Evolutionary conservation across 2,329 filamentous ascomycete genomes (phyloP).

Genomic region (Cucurbitaria berberidis): DNA sequence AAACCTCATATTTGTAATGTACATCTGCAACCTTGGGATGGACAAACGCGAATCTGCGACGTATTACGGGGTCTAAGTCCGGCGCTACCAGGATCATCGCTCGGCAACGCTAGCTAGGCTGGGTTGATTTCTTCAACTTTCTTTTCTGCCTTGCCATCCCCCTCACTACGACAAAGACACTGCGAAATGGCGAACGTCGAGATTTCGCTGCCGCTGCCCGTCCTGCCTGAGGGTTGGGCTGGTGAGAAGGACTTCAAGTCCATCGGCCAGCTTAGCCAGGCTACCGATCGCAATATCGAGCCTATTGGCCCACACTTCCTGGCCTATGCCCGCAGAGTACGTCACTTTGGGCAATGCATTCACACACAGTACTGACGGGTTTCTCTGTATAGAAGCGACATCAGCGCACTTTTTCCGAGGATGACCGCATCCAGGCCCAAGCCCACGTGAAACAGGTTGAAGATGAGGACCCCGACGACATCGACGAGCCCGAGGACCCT

Average conservation of each 20-base stretch:
- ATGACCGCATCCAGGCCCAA: constrained; percentile 96
- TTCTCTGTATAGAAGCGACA: constrained; percentile 68
- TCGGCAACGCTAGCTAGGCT: constrained; percentile 3
- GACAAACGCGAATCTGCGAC: constrained; percentile 28
- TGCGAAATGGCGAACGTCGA: constrained; percentile 68
- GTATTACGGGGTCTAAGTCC: constrained; percentile 13
- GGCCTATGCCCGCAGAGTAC: constrained; percentile 89
- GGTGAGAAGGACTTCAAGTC: constrained; percentile 93
- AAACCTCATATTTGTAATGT: constrained; percentile 13
- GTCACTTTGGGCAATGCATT: constrained; percentile 25
- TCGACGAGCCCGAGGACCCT: constrained; percentile 92
- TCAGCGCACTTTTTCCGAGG: constrained; percentile 97
- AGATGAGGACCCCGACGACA: constrained; percentile 85
- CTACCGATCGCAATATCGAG: constrained; percentile 87
- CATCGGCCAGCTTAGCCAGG: constrained; percentile 74
- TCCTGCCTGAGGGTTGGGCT: constrained; percentile 80
- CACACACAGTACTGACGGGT: constrained; percentile 19
- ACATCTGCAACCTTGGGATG: constrained; percentile 27
- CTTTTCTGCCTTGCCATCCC: constrained; percentile 13
- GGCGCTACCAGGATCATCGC: constrained; percentile 6
- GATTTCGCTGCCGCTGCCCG: constrained; percentile 71
- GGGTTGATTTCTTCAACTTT: constrained; percentile 9
- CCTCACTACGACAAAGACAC: constrained; percentile 13
- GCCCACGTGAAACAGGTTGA: constrained; percentile 95
- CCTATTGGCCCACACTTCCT: constrained; percentile 97